These are phyloP conservation scores for Exophiala sp. DNA, from an alignment of 2,329 filamentous ascomycete species.

Conservation along the genomic window DNA sequence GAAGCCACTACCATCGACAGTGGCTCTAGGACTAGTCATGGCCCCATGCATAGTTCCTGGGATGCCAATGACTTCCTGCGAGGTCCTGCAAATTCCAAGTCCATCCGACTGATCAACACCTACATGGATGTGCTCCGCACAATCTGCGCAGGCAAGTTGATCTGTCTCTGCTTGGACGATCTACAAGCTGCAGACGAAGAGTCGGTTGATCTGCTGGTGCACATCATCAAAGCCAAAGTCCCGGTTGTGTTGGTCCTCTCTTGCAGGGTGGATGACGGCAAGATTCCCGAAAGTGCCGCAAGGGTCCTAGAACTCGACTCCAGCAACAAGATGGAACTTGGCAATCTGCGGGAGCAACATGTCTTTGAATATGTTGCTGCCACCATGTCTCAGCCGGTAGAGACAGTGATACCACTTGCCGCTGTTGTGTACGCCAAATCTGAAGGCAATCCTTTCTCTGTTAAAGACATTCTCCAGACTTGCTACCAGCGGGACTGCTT, in stretches of 20 bases:
- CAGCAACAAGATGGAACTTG: constrained; percentile 62
- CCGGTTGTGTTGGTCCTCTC: constrained; percentile 79
- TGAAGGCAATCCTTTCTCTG: constrained; percentile 81
- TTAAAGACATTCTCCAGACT: constrained; percentile 81
- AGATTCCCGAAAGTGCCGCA: constrained; percentile 39
- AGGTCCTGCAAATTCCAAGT: constrained; percentile 40
- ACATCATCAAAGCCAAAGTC: constrained; percentile 71
- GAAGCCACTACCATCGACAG: constrained; percentile 23
- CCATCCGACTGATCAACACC: constrained; percentile 74
- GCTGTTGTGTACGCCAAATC: constrained; percentile 86
- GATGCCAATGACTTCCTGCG: constrained; percentile 34
- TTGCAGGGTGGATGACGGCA: constrained; percentile 61
- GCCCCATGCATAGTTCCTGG: constrained; percentile 8
- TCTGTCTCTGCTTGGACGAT: constrained; percentile 84
- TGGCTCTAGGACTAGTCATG: constrained; percentile 1
- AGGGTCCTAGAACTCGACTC: constrained; percentile 50
- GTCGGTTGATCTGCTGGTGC: constrained; percentile 72
- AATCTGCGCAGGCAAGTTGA: constrained; percentile 75
- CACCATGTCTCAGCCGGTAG: constrained; percentile 67
- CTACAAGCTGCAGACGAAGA: constrained; percentile 86
- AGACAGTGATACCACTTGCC: constrained; percentile 69
- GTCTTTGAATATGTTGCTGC: constrained; percentile 75
- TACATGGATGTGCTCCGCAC: constrained; percentile 80
- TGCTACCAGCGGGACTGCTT: constrained; percentile 83
- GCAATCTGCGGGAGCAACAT: constrained; percentile 69